Base-by-base conservation (phyloP, 2,329 filamentous ascomycete species). In the Botrytis galanthina region DNA sequence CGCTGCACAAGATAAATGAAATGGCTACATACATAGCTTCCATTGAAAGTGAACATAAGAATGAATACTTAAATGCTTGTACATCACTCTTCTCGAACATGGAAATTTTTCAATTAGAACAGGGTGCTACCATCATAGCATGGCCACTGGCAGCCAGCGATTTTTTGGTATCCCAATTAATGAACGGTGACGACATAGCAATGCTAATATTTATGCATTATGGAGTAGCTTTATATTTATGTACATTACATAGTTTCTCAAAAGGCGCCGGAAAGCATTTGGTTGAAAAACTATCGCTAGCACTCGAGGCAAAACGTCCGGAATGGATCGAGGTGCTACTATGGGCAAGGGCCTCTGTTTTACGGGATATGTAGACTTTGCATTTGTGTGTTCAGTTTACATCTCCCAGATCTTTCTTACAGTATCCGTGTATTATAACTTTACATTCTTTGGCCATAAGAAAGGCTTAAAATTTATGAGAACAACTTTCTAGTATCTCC, bases 131-230 rank as follows among this genome's bases (percentile, higher is more conserved):
- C 14, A n/a, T 66, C 22, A 37, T 66, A 46, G 20, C 44, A 35
- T 66, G 63, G 63, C 63, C 63, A 66, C 8, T 37, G 22, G 6
- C 8, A 37, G 35, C 35, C 22, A 35, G 20, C 44, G 44, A 66
- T 22, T 18, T 20, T n/a, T 7, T 66, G 12, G 12, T 67, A 16
- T 18, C 32, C 26, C 63, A 51, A 37, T 20, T 67, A 18, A 14
- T 51, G 18, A 26, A 46, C 2, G 8, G 26, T n/a, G 63, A 67
- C 22, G 44, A 67, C 9, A 37, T 67, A 39, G 22, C 63, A 67
- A 67, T 35, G 29, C 22, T 66, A 37, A 51, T 67, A 18, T 51
- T 67, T 35, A 37, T 67, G 22, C 63, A 67, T 51, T 67, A 67
- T 37, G 63, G 63, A n/a, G 63, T 67, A 51, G 22, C 7, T 1